Conservation (phyloP, 108 stramenopile species). For the Fragilariopsis cylindrus region DNA sequence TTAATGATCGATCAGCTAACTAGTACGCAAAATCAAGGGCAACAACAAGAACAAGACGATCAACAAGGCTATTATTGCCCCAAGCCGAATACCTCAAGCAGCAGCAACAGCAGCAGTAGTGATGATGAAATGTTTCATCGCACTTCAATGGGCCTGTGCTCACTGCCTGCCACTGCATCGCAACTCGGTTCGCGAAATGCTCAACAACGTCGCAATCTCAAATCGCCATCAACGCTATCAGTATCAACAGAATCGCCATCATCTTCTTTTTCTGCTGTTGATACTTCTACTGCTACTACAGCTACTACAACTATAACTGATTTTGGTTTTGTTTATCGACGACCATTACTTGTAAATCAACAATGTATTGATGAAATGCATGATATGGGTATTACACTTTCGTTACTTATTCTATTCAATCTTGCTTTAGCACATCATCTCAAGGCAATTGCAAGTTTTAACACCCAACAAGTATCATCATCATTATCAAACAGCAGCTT, state of each 20-base stretch:
- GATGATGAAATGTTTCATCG: neutral
- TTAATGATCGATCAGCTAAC: neutral
- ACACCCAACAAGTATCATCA: neutral
- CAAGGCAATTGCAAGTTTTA: neutral
- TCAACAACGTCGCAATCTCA: neutral
- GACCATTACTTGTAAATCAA: conserved; percentile 12
- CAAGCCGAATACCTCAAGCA: neutral
- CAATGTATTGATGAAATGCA: conserved; percentile 21
- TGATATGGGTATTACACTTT: conserved; percentile 23
- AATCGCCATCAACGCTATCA: neutral
- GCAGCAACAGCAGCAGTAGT: neutral
- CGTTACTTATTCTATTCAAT: conserved; percentile 27
- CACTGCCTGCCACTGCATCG: neutral
- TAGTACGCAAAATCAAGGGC: neutral
- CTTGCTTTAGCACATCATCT: conserved; percentile 27
- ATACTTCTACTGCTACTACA: neutral
- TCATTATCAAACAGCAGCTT: neutral
- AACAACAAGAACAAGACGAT: neutral
- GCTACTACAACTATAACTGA: neutral
- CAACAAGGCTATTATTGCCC: neutral
- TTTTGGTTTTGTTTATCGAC: conserved; percentile 18
- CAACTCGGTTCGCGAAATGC: neutral
- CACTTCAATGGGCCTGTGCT: neutral
- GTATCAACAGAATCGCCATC: neutral
- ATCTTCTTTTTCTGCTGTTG: too few relatives aligned